Evolutionary conservation across 1,139 yeast species (phyloP), one percentile per base, ranked within the genome.

Genomic region (Yamadazyma triangularis): DNA sequence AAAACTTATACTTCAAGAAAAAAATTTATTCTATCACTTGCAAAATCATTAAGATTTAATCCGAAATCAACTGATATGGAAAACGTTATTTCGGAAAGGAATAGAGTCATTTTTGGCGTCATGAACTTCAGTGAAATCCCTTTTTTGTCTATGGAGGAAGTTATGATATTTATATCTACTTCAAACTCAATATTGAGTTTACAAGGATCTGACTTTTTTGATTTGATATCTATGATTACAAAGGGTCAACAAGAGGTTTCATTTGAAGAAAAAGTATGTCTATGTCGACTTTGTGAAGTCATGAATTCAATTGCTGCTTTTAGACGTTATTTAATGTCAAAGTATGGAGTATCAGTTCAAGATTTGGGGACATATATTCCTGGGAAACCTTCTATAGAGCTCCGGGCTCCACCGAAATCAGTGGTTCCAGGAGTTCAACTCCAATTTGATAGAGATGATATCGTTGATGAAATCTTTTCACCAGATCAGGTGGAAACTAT

Each of bases 1-100:
- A 56, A 54, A 7, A 62, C 64, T 23, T 60, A 64, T 29, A 52
- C 64, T 2, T 63, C 79, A 0, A 63, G 69, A 32, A 70, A 64
- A 40, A 77, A 69, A 47, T 65, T 81, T 29, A 45, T 56, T 10
- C 45, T 43, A 10, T 44, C 70, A 0, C 27, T 64, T 4, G 31
- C 51, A 6, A 61, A 50, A 30, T 33, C 50, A 2, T 50, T 63
- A 23, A 36, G 50, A 22, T 24, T 55, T 8, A 40, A 47, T 12
- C 27, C 15, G 30, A 32, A 9, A 30, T 25, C 15, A 8, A 19
- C 4, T 13, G 24, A 18, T 21, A 39, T 37, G 14, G 42, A 34
- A 13, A 43, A 42, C 8, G 48, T 46, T 2, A 31, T 42, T 5
- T 33, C 34, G 1, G 50, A 48, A 20, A 42, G 59, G 27, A 54